Evolutionary conservation across 345 rosid genomes (phyloP), one percentile per base, ranked within the genome.

Genomic region (Bruguiera gymnorhiza): DNA sequence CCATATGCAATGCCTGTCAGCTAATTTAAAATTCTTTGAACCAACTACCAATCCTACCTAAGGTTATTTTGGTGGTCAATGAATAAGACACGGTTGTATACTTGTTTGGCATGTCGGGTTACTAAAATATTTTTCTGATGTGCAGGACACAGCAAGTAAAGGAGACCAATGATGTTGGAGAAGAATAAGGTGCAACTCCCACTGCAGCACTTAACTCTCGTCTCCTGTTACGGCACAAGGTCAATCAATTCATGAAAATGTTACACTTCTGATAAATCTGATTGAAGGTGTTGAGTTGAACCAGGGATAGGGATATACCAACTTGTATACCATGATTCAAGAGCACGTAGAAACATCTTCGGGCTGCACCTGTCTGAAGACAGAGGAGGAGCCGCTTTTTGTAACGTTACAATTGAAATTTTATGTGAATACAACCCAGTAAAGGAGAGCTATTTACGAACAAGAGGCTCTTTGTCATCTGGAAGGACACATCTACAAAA

Each of bases 141-240:
- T 76, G 65, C 89, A 86, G 89, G 86, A 72, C 83, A 10, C 86
- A 82, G 36, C 87, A 81, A 24, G 72, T 83, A 75, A 75, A 80
- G 37, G 89, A 78, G 56, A 65, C 60, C 34, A 70, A 70, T 50
- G 82, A 82, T 37, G 62, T 52, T 23, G 70, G 82, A 61, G 89
- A 86, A 32, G 56, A 82, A 75, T 76, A 80, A 78, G 79, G 84
- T 76, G 37, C 16, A 3, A 32, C 23, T 59, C 39, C 27, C 8
- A 54, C 50, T 29, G 19, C 31, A 26, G 24, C 37, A 11, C 16
- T 23, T 0, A 13, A 30, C 9, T 67, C 10, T 65, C 19, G 23
- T 10, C 26, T 43, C 0, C 34, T 26, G 6, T 26, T 16, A 13
- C 6, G 24, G 24, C 13, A 21, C 20, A 34, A 30, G 10, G 36